Base-by-base conservation (phyloP, 345 rosid species). In the Noccaea bulbosa region DNA sequence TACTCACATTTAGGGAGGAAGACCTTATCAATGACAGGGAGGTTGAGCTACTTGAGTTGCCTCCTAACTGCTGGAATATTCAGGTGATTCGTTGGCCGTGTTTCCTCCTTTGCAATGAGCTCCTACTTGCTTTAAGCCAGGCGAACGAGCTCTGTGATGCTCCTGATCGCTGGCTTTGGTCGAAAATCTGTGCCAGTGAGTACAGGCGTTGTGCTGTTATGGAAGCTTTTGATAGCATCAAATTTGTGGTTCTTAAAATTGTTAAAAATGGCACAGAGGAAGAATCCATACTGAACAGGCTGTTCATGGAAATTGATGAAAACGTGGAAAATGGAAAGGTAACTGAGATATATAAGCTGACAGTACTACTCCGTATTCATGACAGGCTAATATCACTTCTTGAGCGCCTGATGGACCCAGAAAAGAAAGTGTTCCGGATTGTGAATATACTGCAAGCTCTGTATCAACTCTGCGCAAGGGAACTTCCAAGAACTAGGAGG, bases 61-160 rank as follows among this genome's bases (percentile, higher is more conserved):
- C 93, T 0, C 90, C 93, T 74, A 88, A 88, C 80, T 84, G 74
- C 73, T 93, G 98, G 98, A 54, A 81, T 72, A 86, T 93, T 16
- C 82, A 88, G 74, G 97, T 90, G 44, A 81, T 93, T 69, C 90
- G 97, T 32, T 93, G 97, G 98, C 98, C 98, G 0, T 88, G 97
- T 80, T 45, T 81, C 73, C 86, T 90, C 63, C 90, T 93, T 8
- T 84, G 96, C 81, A 93, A 93, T 63, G 97, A 90, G 88, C 81
- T 93, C 45, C 82, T 90, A 56, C 92, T 88, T 45, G 96, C 98
- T 15, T 83, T 93, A 58, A 86, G 85, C 76, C 90, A 86, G 83
- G 89, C 92, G 11, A 70, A 69, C 30, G 98, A 93, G 81, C 84
- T 90, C 64, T 83, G 83, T 16, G 88, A 78, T 32, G 87, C 82